Base-by-base conservation (phyloP, 306 rosid species). In the Cucurbita ficifolia region DNA sequence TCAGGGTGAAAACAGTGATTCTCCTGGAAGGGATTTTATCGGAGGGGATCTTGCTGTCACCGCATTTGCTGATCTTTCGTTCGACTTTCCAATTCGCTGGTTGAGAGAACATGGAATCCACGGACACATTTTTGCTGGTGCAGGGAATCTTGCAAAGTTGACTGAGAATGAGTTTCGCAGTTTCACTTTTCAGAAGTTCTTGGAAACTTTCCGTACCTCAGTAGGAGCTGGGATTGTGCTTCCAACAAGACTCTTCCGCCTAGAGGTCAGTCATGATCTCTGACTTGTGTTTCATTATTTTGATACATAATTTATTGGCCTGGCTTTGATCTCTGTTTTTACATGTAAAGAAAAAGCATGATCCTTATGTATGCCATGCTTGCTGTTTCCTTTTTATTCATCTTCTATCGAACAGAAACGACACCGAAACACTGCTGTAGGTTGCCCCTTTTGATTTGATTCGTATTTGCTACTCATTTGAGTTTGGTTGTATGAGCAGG, bases 41-140 rank as follows among this genome's bases (percentile, higher is more conserved):
- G 99, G 99, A 75, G 99, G 99, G 79, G 99, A 95, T 87, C 90
- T 95, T 75, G 96, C 97, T 56, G 87, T 91, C 79, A 86, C 97
- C 72, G 96, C 96, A 21, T 95, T 95, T 85, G 96, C 92, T 21
- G 96, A 91, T 76, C 85, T 95, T 71, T 95, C 99, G 19, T 95
- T 95, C 73, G 96, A 95, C 82, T 85, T 91, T 81, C 99, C 97
- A 8, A 1, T 86, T 60, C 81, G 85, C 79, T 91, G 91, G 99
- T 80, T 95, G 81, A 86, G 90, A 88, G 89, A 95, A 81, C 88
- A 72, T 59, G 97, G 99, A 58, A 83, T 95, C 70, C 97, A 95
- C 73, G 96, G 96, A 50, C 99, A 95, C 81, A 74, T 91, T 77
- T 95, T 95, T 82, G 96, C 96, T 48, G 92, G 99, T 82, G 88